Conservation (phyloP, 306 rosid species). For the Cicer cuneatum region DNA sequence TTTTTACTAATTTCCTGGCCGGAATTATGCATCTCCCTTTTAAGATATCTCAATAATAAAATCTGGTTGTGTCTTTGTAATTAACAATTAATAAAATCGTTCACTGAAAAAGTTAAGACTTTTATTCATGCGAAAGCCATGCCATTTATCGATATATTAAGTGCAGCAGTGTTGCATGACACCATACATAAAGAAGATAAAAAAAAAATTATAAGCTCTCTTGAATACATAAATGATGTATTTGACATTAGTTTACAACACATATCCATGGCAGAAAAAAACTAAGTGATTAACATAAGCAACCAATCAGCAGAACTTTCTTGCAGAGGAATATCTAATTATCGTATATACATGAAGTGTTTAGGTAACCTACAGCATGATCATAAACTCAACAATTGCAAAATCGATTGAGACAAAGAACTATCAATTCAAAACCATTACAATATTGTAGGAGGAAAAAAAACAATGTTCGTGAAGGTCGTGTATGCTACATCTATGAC, state of each 20-base stretch:
- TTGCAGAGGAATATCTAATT: slow-evolving; percentile 38
- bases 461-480: slow-evolving; percentile 55
- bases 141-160: not conserved
- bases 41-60: not conserved
- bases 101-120: too few relatives aligned
- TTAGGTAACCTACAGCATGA: slow-evolving; percentile 34
- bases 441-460: slow-evolving; percentile 44
- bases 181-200: not conserved
- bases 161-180: not conserved
- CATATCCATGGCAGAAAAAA: slow-evolving; percentile 8
- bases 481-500: slow-evolving; percentile 48
- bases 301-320: slow-evolving; percentile 31
- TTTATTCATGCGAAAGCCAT: not conserved
- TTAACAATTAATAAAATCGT: not conserved
- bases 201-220: slow-evolving; percentile 30
- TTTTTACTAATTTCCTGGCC: not conserved
- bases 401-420: slow-evolving; percentile 42
- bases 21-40: not conserved
- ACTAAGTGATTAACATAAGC: not conserved
- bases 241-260: slow-evolving; percentile 33
- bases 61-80: not conserved
- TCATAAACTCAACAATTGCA: slow-evolving; percentile 38
- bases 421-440: slow-evolving; percentile 48
- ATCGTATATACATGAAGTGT: slow-evolving; percentile 41
- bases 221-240: not conserved